Conservation (phyloP, 257 asterid genomes). For the Plectranthus barbatus region DNA sequence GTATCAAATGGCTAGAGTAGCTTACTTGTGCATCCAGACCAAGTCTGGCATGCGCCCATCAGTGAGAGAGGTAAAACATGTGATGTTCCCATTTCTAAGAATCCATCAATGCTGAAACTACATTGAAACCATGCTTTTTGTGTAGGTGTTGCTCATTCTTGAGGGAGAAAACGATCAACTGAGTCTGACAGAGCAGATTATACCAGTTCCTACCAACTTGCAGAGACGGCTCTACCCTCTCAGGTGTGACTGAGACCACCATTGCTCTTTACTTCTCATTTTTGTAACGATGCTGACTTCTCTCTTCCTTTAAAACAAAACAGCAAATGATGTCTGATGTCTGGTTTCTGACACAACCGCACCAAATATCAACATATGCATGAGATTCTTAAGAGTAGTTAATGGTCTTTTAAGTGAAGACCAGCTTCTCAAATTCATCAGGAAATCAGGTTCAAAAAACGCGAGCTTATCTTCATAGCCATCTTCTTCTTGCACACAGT, state of each 20-base stretch:
- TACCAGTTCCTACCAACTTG: conserved; percentile 25
- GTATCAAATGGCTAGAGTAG: conserved; percentile 64
- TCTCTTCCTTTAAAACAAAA: neutral
- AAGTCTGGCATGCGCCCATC: conserved; percentile 60
- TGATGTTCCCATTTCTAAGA: neutral
- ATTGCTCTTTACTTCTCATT: too few relatives aligned
- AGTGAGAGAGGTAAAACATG: conserved; percentile 42
- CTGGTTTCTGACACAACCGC: neutral
- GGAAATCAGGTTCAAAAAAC: neutral
- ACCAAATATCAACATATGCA: neutral
- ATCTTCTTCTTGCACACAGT: neutral
- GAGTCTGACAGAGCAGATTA: conserved; percentile 33
- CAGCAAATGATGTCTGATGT: conserved; percentile 2
- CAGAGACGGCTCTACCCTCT: conserved; percentile 6
- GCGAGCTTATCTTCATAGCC: too few relatives aligned
- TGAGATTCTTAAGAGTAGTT: neutral
- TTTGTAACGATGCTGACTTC: neutral
- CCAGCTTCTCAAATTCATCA: neutral
- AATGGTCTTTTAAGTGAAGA: neutral
- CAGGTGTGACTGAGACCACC: neutral
- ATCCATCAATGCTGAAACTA: too few relatives aligned
- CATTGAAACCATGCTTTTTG: neutral
- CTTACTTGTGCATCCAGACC: conserved; percentile 45
- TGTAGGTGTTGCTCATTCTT: conserved; percentile 56
- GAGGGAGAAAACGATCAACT: conserved; percentile 43